These are phyloP conservation scores for Lentinula edodes DNA, from an alignment of 768 basidiomycete genomes.

Conservation along the genomic window DNA sequence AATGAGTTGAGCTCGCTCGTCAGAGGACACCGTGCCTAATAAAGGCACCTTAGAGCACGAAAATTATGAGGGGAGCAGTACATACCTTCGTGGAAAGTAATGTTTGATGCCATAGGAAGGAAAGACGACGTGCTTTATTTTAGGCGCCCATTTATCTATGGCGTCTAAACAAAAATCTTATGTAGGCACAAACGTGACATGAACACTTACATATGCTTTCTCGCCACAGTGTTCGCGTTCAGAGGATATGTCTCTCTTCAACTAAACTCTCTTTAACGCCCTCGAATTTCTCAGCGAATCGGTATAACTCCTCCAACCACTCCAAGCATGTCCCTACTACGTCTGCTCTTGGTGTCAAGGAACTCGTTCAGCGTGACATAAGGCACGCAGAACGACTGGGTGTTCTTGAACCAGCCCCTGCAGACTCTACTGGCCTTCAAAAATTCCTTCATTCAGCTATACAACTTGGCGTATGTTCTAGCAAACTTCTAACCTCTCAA, in stretches of 20 bases:
- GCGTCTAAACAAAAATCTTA: not conserved
- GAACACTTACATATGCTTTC: not conserved
- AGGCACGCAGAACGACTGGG: slow-evolving; percentile 63
- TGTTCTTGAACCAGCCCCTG: slow-evolving; percentile 60
- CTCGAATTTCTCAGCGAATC: too few species aligned
- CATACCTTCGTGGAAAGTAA: slow-evolving; percentile 67
- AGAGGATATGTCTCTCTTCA: not conserved
- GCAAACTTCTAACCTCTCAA: slow-evolving; percentile 1
- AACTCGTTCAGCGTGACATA: slow-evolving; percentile 57
- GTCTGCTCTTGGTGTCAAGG: slow-evolving; percentile 28
- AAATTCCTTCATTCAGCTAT: slow-evolving; percentile 44
- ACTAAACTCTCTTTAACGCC: too few species aligned
- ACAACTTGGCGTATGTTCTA: slow-evolving; percentile 35
- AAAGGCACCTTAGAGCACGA: not conserved
- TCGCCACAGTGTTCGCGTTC: not conserved
- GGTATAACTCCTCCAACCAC: not conserved
- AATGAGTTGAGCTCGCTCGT: slow-evolving; percentile 64
- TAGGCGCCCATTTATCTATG: slow-evolving; percentile 10
- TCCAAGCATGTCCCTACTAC: slow-evolving; percentile 1
- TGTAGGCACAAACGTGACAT: not conserved
- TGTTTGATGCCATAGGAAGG: slow-evolving; percentile 26
- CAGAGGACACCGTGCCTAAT: slow-evolving; percentile 62
- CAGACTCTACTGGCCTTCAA: slow-evolving; percentile 50
- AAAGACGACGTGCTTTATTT: slow-evolving; percentile 17
- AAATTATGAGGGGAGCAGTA: not conserved